Evolutionary conservation across 2,329 filamentous ascomycete genomes (phyloP).

Genomic region (Aspergillus sp.): DNA sequence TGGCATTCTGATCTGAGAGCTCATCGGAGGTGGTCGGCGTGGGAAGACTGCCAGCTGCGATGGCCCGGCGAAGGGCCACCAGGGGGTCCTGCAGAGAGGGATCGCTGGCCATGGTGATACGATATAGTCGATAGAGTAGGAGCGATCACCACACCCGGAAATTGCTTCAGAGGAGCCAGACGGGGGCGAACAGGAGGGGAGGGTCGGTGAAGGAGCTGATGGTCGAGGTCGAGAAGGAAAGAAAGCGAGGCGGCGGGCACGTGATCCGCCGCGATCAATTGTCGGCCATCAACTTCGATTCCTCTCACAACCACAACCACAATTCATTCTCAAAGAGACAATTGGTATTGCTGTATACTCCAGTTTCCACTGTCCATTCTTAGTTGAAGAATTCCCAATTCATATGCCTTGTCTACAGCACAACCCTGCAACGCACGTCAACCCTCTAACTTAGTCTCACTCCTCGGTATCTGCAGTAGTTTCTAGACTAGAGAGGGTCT

Average conservation of each 20-base stretch:
- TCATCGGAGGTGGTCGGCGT: constrained; percentile 72
- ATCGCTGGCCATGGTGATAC: constrained; percentile 57
- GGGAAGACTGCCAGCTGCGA: constrained; percentile 68
- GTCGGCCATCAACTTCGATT: too few species aligned
- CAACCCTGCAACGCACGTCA: too few species aligned
- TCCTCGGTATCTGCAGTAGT: too few species aligned
- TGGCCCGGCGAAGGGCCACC: constrained; percentile 77
- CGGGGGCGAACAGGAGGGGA: not conserved
- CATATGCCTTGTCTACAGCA: too few species aligned
- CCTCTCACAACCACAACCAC: too few species aligned
- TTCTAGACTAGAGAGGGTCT: too few species aligned
- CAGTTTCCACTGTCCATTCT: too few species aligned
- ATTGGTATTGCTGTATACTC: too few species aligned
- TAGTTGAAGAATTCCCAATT: too few species aligned
- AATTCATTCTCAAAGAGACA: too few species aligned
- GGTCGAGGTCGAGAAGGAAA: not conserved
- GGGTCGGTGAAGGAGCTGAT: not conserved
- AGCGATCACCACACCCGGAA: not conserved
- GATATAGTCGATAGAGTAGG: not conserved
- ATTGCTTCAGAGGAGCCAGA: not conserved
- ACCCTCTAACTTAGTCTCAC: too few species aligned
- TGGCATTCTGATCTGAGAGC: constrained; percentile 58
- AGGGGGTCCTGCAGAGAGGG: constrained; percentile 66
- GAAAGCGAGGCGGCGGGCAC: not conserved
- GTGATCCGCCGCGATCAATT: not conserved